These are phyloP conservation scores for Candida parachauliodes DNA, from an alignment of 805 yeast species.

Conservation along the genomic window DNA sequence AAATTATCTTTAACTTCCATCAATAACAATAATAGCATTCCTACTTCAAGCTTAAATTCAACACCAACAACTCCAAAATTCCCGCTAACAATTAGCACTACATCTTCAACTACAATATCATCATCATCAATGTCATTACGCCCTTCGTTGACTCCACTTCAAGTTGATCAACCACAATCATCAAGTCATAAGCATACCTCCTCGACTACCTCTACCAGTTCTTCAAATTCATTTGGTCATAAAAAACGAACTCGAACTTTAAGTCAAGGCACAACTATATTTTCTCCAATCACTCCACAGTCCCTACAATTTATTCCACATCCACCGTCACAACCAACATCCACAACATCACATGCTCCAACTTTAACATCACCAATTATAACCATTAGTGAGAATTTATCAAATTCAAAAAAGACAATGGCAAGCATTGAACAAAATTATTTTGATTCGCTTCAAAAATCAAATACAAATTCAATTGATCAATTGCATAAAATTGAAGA, in stretches of 20 bases:
- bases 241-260: constrained; percentile 9
- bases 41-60: too few species aligned
- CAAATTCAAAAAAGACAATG: constrained; percentile 24
- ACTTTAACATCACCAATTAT: constrained; percentile 36
- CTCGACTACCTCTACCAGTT: constrained; percentile 7
- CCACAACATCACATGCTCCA: constrained; percentile 12
- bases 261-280: constrained; percentile 11
- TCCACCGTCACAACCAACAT: constrained; percentile 16
- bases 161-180: constrained; percentile 1
- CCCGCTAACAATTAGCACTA: background rate
- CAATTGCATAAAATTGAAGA: constrained; percentile 22
- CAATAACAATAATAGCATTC: background rate
- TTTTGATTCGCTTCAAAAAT: constrained; percentile 22
- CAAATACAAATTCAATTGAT: constrained; percentile 15
- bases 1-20: constrained; percentile 26
- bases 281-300: constrained; percentile 33
- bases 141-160: constrained; percentile 3
- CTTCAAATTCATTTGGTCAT: constrained; percentile 1
- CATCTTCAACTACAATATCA: background rate
- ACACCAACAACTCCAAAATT: constrained; percentile 8
- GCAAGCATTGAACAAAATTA: constrained; percentile 32
- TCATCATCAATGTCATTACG: background rate
- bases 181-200: constrained; percentile 5
- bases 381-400: constrained; percentile 34
- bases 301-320: too few species aligned